Evolutionary conservation across 1,284 basidiomycete genomes (phyloP).

Genomic region (Pyrrhoderma lamaoense): DNA sequence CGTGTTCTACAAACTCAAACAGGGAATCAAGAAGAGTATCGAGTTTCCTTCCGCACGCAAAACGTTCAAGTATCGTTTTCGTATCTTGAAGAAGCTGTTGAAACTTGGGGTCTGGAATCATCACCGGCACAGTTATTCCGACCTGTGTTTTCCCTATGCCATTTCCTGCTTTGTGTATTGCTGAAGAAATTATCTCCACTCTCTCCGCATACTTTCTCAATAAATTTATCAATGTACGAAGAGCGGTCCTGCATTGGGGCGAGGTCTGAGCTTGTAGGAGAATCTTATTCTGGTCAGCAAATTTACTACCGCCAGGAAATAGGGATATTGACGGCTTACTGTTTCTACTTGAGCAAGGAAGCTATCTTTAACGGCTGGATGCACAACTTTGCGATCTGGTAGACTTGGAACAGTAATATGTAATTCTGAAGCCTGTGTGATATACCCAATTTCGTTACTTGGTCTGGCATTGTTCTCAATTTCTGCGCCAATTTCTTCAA

Average conservation of each 20-base stretch:
- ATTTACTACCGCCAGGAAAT: too few species aligned
- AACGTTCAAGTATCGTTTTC: slow-evolving; percentile 35
- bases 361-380: too few species aligned
- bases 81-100: slow-evolving; percentile 27
- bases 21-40: slow-evolving; percentile 30
- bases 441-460: not conserved
- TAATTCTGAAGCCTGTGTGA: too few species aligned
- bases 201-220: slow-evolving; percentile 35
- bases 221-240: slow-evolving; percentile 34
- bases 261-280: slow-evolving; percentile 33
- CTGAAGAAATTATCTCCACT: slow-evolving; percentile 23
- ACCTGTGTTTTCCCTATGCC: slow-evolving; percentile 18
- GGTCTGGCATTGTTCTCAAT: slow-evolving; percentile 22
- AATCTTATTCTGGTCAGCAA: slow-evolving; percentile 26
- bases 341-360: too few species aligned
- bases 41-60: slow-evolving; percentile 33
- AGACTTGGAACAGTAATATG: not conserved
- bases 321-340: too few species aligned
- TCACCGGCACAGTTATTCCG: slow-evolving; percentile 21
- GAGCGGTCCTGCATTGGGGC: slow-evolving; percentile 31
- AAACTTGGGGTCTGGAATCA: slow-evolving; percentile 29
- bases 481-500: slow-evolving; percentile 22
- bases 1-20: slow-evolving; percentile 23
- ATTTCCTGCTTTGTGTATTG: slow-evolving; percentile 17
- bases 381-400: too few species aligned